Percentiles rank a stretch among this genome's conserved stretches.
These are phyloP conservation scores for Daldinia concentrica DNA, from an alignment of 495 filamentous ascomycete species.

Conservation along the genomic window DNA sequence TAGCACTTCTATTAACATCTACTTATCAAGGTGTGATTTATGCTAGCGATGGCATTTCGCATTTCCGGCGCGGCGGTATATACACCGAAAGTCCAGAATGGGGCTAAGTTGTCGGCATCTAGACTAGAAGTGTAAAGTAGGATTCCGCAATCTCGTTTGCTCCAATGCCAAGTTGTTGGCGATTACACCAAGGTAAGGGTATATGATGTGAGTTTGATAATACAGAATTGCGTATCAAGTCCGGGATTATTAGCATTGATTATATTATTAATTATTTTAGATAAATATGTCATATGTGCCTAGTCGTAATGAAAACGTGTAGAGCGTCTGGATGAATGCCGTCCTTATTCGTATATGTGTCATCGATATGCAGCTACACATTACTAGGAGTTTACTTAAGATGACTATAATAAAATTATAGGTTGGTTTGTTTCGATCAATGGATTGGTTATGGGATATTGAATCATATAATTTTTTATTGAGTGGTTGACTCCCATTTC, in stretches of 20 bases:
- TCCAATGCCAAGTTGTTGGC: slow-evolving; percentile 20
- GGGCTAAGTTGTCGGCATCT: slow-evolving; percentile 8
- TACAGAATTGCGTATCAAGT: not conserved
- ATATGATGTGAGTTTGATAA: slow-evolving; percentile 12
- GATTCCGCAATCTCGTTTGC: slow-evolving; percentile 29
- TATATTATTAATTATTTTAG: slow-evolving; percentile 1
- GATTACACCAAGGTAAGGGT: slow-evolving; percentile 35
- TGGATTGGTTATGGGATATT: not conserved
- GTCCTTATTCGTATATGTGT: not conserved
- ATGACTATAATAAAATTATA: not conserved
- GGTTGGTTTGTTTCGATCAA: not conserved
- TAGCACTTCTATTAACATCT: not conserved
- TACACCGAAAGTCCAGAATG: slow-evolving; percentile 23
- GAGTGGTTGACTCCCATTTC: not conserved
- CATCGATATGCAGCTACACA: not conserved
- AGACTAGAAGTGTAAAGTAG: slow-evolving; percentile 9
- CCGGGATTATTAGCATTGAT: slow-evolving; percentile 6
- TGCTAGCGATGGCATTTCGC: not conserved
- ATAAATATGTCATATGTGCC: not conserved
- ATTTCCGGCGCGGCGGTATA: slow-evolving; percentile 10
- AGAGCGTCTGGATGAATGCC: not conserved
- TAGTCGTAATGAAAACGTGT: not conserved
- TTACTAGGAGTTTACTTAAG: not conserved
- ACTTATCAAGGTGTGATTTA: not conserved
- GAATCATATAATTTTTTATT: not conserved